Evolutionary conservation across 805 yeast species (phyloP), one percentile per base, ranked within the genome.

Genomic region (Candida incommunis): DNA sequence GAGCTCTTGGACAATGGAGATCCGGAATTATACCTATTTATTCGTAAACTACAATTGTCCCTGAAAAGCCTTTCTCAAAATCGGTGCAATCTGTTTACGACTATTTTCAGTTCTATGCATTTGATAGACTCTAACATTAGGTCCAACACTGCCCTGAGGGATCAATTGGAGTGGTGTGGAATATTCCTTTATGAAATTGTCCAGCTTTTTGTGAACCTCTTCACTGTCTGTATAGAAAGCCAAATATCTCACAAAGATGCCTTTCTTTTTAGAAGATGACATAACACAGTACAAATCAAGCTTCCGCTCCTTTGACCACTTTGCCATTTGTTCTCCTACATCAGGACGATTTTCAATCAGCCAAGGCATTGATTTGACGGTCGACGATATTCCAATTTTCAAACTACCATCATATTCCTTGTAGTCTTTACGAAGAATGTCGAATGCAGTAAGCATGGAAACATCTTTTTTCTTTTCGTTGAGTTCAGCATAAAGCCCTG

Each of bases 1-100:
- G 47, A 22, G 35, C 11, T 4, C 48, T 57, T 46, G 58, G 55
- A 5, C 35, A 42, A 4, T 65, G 68, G 67, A 45, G 48, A 3
- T 55, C 58, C 3, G 61, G 65, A 1, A 47, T 60, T 18, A 48
- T 63, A 7, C 22, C 42, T 4, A 43, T 29, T 22, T 24, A 11
- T n/a, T 16, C 4, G 23, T 24, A 3, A 27, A 3, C 3, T 5
- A 31, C 15, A n/a, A 13, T 37, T 20, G 16, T 20, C 23, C 44
- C 23, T 53, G 45, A 3, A 54, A 45, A 22, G 43, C 45, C 40
- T 35, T 25, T 9, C 62, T 52, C 26, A 73, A 45, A 13, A 67
- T 56, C 1, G 96, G 96, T 3, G 84, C 95, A 11, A 87, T 84
- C 58, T 83, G 94, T 58, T 88, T 88, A 54, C 96, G 71, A 27